Percentiles rank a stretch among this genome's conserved stretches.
These are phyloP conservation scores for Cryptosporidium canis DNA, from an alignment of 169 alveolate genomes.

Conservation along the genomic window DNA sequence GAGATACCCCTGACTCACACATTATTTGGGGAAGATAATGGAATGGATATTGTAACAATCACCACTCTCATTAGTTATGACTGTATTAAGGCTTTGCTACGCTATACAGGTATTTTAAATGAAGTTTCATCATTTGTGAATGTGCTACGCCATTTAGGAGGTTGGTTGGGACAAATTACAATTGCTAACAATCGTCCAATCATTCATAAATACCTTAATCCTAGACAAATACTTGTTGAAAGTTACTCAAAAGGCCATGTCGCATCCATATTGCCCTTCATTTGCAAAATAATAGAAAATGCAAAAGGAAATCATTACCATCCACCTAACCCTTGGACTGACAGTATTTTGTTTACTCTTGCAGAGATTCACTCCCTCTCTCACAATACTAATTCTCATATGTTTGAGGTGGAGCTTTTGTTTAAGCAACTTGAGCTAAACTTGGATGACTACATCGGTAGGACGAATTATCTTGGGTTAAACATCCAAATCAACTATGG, in stretches of 20 bases:
- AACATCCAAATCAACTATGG: slow-evolving; percentile 24
- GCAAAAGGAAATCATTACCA: slow-evolving; percentile 82
- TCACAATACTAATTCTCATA: slow-evolving; percentile 82
- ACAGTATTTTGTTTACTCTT: slow-evolving; percentile 83
- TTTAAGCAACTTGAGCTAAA: slow-evolving; percentile 83
- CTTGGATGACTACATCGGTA: slow-evolving; percentile 65
- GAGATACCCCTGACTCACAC: slow-evolving; percentile 35
- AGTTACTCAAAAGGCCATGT: slow-evolving; percentile 83
- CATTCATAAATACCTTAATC: slow-evolving; percentile 84
- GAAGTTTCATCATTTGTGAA: slow-evolving; percentile 87
- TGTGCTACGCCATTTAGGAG: slow-evolving; percentile 88
- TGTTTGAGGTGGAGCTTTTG: slow-evolving; percentile 90
- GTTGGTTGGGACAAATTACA: slow-evolving; percentile 90
- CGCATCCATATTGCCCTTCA: slow-evolving; percentile 88
- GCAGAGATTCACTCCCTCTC: slow-evolving; percentile 86
- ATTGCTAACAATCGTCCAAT: slow-evolving; percentile 89
- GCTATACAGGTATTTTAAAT: slow-evolving; percentile 81
- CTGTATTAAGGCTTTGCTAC: slow-evolving; percentile 85
- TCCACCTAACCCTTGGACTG: slow-evolving; percentile 95
- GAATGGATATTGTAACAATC: slow-evolving; percentile 19
- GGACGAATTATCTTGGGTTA: slow-evolving; percentile 11
- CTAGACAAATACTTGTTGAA: slow-evolving; percentile 84
- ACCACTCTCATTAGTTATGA: slow-evolving; percentile 81
- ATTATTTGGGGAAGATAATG: slow-evolving; percentile 79
- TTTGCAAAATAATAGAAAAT: slow-evolving; percentile 85